Conservation (phyloP, 1,284 basidiomycete genomes). For the Tilletia setariae region DNA sequence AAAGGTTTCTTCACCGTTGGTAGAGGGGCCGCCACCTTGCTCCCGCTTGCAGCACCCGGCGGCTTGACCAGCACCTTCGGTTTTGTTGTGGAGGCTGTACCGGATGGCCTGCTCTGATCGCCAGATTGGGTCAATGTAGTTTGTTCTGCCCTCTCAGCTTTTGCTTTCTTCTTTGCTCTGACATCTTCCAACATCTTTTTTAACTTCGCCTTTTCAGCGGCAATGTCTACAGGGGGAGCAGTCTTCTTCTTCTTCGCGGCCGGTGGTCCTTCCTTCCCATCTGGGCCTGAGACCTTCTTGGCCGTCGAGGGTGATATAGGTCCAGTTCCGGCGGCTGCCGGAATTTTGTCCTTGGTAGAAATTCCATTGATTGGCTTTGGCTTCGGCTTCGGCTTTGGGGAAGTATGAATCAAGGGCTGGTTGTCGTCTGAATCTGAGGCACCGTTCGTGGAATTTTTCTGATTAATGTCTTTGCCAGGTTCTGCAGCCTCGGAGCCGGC, state of each 20-base stretch:
- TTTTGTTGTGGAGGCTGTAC: too few species aligned
- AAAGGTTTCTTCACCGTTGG: not conserved
- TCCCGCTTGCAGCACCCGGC: not conserved
- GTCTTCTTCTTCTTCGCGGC: conserved; percentile 6
- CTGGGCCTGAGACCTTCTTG: not conserved
- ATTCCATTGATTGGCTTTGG: conserved; percentile 2
- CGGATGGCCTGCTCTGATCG: too few species aligned
- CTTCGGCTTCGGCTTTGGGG: not conserved
- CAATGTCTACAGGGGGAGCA: not conserved
- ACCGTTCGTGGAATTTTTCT: not conserved
- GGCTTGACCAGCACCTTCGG: not conserved
- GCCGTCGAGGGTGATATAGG: not conserved
- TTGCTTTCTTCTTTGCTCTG: too few species aligned
- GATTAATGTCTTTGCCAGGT: not conserved
- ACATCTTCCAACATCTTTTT: not conserved
- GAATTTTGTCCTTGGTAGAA: not conserved
- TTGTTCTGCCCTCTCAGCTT: too few species aligned
- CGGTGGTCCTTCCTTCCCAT: not conserved
- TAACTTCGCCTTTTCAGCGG: not conserved
- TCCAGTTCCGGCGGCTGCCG: not conserved
- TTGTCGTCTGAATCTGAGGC: not conserved
- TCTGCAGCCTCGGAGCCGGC: not conserved
- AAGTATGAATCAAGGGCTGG: not conserved
- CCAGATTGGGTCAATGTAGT: too few species aligned
- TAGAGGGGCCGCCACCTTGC: not conserved